Evolutionary conservation across 306 rosid species (phyloP), one percentile per base, ranked within the genome.

Genomic region (Phaseolus lunatus): DNA sequence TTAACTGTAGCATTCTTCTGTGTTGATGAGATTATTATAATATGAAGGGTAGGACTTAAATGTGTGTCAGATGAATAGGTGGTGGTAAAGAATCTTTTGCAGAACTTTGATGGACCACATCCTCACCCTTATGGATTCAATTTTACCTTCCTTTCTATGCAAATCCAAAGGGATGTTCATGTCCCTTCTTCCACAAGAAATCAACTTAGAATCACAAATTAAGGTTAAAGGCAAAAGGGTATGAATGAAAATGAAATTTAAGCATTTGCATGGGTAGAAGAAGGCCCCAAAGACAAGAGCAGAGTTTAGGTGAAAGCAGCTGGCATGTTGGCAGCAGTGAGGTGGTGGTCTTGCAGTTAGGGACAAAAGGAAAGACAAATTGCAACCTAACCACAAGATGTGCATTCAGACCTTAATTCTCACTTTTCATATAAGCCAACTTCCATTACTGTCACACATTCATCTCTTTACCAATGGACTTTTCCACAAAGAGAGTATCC

Each of bases 121-220:
- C 4, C n/a, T 67, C 5, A 22, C 29, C 31, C 75, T 53, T 0
- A 39, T 23, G 69, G 78, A 53, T 61, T 70, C 58, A 63, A 19
- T 63, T 75, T 79, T 62, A 64, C 78, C 85, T 77, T 77, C 13
- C 23, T 58, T 62, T 77, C 35, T 77, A 81, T 70, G 81, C 78
- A 77, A 84, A 58, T 81, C 73, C 64, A 48, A 59, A 58, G 24
- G 50, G 39, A 43, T 59, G 33, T 72, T 58, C 47, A 78, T 39
- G 72, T 81, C 78, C 66, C 85, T 85, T 78, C 83, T n/a, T 73
- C 84, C 84, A 54, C 73, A 85, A 74, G 48, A 74, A 85, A 77
- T 50, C 27, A 67, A 59, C 41, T 59, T 58, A 59, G 44, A 19
- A 58, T 70, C 43, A 63, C 54, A 62, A 14, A 35, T 63, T 35